These are phyloP conservation scores for Vaccinium vitisidaea DNA, from an alignment of 148 eudicot genomes.

Conservation along the genomic window DNA sequence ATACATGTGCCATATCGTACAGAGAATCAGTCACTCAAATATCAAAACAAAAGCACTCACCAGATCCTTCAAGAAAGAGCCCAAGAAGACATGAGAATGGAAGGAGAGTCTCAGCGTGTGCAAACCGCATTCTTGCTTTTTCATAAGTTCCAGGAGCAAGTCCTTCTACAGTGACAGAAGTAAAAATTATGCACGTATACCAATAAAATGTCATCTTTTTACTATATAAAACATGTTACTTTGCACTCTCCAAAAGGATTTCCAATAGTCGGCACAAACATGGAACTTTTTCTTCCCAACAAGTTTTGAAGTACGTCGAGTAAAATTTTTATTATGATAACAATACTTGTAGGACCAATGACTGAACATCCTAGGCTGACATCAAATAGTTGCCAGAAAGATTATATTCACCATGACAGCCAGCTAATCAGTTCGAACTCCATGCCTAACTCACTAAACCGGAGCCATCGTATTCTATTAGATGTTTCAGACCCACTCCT, in stretches of 20 bases:
- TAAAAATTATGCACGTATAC: not conserved
- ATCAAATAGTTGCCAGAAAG: not conserved
- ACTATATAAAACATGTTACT: not conserved
- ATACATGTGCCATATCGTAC: not conserved
- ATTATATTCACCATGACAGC: not conserved
- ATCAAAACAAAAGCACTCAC: constrained; percentile 42
- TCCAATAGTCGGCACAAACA: not conserved
- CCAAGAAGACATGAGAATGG: constrained; percentile 98
- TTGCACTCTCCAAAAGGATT: not conserved
- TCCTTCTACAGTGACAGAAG: constrained; percentile 45
- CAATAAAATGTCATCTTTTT: not conserved
- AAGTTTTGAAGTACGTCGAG: not conserved
- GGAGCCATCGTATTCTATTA: not conserved
- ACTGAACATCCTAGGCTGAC: not conserved
- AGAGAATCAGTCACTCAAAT: not conserved
- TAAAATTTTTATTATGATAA: not conserved
- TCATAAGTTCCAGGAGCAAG: constrained; percentile 81
- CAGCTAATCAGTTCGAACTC: not conserved
- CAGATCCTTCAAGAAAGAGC: constrained; percentile 84
- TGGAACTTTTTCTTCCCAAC: not conserved
- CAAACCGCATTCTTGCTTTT: constrained; percentile 85
- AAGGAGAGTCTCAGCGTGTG: constrained; percentile 95
- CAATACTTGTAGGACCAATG: not conserved
- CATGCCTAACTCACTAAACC: constrained; percentile 4
- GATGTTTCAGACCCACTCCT: not conserved